A percentile compares a stretch with the other conserved stretches of the same genome.
These are phyloP conservation scores for Yamadazyma epiphylla DNA, from an alignment of 1,139 yeast genomes.

Conservation along the genomic window DNA sequence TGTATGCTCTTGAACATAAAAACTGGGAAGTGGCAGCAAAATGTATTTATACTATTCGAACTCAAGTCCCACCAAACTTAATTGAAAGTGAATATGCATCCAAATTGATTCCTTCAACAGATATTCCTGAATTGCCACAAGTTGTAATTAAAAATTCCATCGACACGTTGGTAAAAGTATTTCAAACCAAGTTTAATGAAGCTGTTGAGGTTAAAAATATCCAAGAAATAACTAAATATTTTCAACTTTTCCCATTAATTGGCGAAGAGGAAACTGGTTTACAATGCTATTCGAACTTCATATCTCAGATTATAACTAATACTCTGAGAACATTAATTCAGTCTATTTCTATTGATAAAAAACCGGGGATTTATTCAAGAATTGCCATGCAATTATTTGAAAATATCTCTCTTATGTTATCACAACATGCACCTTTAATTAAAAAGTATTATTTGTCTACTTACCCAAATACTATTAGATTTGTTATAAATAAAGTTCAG, in stretches of 20 bases:
- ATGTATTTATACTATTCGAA: conserved; percentile 51
- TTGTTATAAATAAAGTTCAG: conserved; percentile 71
- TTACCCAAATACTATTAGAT: conserved; percentile 52
- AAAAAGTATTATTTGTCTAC: conserved; percentile 61
- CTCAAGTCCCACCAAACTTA: conserved; percentile 50
- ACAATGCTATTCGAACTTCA: conserved; percentile 76
- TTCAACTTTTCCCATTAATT: conserved; percentile 84
- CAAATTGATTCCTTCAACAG: conserved; percentile 84
- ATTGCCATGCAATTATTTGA: conserved; percentile 78
- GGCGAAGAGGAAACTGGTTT: conserved; percentile 72
- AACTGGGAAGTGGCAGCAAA: conserved; percentile 74
- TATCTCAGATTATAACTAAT: conserved; percentile 78
- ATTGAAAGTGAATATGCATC: conserved; percentile 70
- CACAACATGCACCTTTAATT: conserved; percentile 82
- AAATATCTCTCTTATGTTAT: conserved; percentile 76
- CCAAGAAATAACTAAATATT: conserved; percentile 67
- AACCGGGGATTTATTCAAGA: conserved; percentile 55
- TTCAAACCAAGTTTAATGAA: conserved; percentile 57
- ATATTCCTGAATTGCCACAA: conserved; percentile 79
- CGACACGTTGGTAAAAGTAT: conserved; percentile 51
- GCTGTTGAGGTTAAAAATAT: conserved; percentile 71
- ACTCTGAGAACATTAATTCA: conserved; percentile 63
- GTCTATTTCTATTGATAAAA: conserved; percentile 29
- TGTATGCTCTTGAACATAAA: conserved; percentile 60
- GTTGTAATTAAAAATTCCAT: conserved; percentile 57